phyloP scores from a whole-genome alignment of 768 basidiomycete species.

The Leccinum uliginosum region DNA sequence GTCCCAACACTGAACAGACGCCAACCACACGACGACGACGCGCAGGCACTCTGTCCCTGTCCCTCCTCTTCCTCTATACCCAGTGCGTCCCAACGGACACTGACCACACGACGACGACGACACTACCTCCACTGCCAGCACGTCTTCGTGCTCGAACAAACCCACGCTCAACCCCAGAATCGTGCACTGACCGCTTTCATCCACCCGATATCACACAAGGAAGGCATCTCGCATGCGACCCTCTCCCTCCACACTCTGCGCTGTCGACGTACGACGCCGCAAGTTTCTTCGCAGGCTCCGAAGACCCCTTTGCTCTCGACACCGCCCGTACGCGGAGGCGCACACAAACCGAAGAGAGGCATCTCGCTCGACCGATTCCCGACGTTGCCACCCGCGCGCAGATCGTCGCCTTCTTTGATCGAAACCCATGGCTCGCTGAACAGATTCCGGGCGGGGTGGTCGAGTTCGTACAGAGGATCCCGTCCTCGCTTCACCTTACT shows the following conservation, averaged over 20 bases:
- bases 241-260: slow-evolving; percentile 67
- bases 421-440: slow-evolving; percentile 47
- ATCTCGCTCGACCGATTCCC: slow-evolving; percentile 53
- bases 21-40: too few species aligned
- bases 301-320: slow-evolving; percentile 41
- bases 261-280: slow-evolving; percentile 59
- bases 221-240: slow-evolving; percentile 75
- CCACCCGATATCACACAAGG: slow-evolving; percentile 49
- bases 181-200: slow-evolving; percentile 66
- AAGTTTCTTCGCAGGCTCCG: slow-evolving; percentile 70
- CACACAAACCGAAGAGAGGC: slow-evolving; percentile 44
- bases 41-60: too few species aligned
- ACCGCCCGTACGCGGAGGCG: slow-evolving; percentile 33
- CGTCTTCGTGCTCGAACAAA: slow-evolving; percentile 65
- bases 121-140: slow-evolving; percentile 33
- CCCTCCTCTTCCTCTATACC: too few species aligned
- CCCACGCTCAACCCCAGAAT: slow-evolving; percentile 35
- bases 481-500: too few species aligned
- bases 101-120: too few species aligned
- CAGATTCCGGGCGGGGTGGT: slow-evolving; percentile 62
- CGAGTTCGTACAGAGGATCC: slow-evolving; percentile 53
- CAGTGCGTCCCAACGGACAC: too few species aligned
- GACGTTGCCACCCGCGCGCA: slow-evolving; percentile 55
- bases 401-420: slow-evolving; percentile 58
- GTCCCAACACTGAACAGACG: too few species aligned